Evolutionary conservation across 331 rosid species (phyloP), one percentile per base, ranked within the genome.

Genomic region (Dryas integrifolia): DNA sequence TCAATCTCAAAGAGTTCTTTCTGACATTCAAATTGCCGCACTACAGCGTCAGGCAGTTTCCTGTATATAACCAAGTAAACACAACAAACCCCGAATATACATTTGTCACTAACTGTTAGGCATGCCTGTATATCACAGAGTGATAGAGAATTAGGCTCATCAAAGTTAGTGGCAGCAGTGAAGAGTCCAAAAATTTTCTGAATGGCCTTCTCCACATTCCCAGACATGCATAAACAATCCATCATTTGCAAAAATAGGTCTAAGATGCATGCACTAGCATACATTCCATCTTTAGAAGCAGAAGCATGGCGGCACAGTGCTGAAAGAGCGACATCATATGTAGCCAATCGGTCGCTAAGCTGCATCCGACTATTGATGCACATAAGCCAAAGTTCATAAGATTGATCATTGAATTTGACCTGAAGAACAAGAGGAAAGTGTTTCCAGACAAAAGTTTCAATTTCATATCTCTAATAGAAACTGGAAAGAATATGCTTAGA

Each of bases 181-280:
- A 84, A 70, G 81, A 84, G 72, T 53, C 89, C 92, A 83, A 79
- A 79, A 68, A 78, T 78, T 84, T 67, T 87, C 79, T 88, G 84
- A 72, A 88, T 78, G 73, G 96, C 97, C 81, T 87, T 86, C 72
- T 88, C 96, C 71, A 76, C 82, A 79, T 91, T 91, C 76, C 96
- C 96, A 10, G 98, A 89, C 90, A 89, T 89, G 86, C 97, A 85
- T 60, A 89, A 79, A 78, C 90, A 91, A 65, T 89, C 88, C 72
- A 90, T 65, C 98, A 85, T 91, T 86, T 91, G 98, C 84, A 94
- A 82, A 86, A 86, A 82, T 74, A 94, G 84, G 88, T 94, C 98
- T 73, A 91, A 82, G 85, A 91, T 85, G 85, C 91, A 85, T 69
- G 96, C 85, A 79, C 98, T 94, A 58, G 82, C 85, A 72, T 83